Percentiles rank a stretch among this genome's conserved stretches.
Evolutionary conservation across 2,329 filamentous ascomycete genomes (phyloP).

Genomic region (Purpureocillium takamizusanense): DNA sequence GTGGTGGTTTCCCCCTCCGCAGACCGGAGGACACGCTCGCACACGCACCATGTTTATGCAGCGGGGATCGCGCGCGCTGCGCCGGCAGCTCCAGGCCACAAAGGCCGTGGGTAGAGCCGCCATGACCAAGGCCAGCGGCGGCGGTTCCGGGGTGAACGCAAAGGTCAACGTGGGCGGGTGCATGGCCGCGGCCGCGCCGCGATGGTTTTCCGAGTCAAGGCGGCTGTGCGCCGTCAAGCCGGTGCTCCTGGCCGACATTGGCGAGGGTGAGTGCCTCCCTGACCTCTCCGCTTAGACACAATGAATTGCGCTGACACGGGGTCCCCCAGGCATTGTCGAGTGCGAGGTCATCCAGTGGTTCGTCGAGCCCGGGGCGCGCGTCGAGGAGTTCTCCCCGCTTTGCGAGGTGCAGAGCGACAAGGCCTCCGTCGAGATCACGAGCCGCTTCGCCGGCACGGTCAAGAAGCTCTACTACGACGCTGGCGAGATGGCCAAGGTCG

Average conservation of each 20-base stretch:
- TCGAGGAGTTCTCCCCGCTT: slow-evolving; percentile 95
- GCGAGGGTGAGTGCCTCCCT: slow-evolving; percentile 52
- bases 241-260: slow-evolving; percentile 76
- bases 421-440: slow-evolving; percentile 84
- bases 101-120: slow-evolving; percentile 27
- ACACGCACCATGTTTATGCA: slow-evolving; percentile 42
- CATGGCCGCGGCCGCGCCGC: slow-evolving; percentile 21
- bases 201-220: slow-evolving; percentile 43
- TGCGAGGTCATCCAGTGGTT: slow-evolving; percentile 99
- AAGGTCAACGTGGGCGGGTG: slow-evolving; percentile 7
- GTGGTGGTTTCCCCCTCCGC: slow-evolving; percentile 3
- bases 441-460: slow-evolving; percentile 87
- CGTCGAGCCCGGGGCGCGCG: slow-evolving; percentile 86
- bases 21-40: slow-evolving; percentile 1
- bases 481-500: slow-evolving; percentile 92
- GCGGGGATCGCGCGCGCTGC: slow-evolving; percentile 38
- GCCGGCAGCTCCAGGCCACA: slow-evolving; percentile 40
- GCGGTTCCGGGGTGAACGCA: no score
- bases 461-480: slow-evolving; percentile 94
- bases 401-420: slow-evolving; percentile 99
- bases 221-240: slow-evolving; percentile 58
- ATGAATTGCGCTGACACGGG: background rate
- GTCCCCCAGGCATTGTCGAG: slow-evolving; percentile 76
- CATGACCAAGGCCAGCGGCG: slow-evolving; percentile 6
- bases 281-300: no score